Evolutionary conservation across 192 early-diverging fungal species (phyloP), one percentile per base, ranked within the genome.

Genomic region (Dispira simplex): DNA sequence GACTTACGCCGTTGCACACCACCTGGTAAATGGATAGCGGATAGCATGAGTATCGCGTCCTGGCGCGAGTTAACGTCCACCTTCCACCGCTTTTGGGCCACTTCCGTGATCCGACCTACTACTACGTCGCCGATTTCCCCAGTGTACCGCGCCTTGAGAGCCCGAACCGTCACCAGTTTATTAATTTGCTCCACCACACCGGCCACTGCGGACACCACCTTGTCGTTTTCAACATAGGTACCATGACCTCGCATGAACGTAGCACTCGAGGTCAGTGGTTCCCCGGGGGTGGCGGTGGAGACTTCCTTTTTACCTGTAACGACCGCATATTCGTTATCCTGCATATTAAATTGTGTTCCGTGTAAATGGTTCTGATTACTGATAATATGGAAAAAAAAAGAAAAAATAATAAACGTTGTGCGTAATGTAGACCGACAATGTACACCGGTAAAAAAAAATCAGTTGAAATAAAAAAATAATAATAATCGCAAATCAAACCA

Each of bases 111-210:
- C 32, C 97, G 77, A 0, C 94, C 97, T 11, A 99, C 90, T 0
- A 99, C 86, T 46, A 99, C 90, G 72, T 99, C 94, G 48, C 97
- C 97, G 66, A 97, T 91, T 68, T 96, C 92, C 48, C 91, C 93
- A 23, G 79, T 79, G 67, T 92, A 97, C 78, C 95, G 79, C 67
- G 89, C 79, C 56, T 92, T 86, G 51, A 97, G 75, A 23, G 94
- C 85, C 44, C 81, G 77, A 32, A 99, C 93, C 0, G 91, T 90
- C 44, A 99, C 81, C 44, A 99, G 81, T 75, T 94, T 96, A 81
- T 97, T 97, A 67, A 97, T 92, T 49, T 90, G 83, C 63, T 96
- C 91, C 8, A 97, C 87, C 0, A 84, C 83, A 52, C 97, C 97
- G 1, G 90, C 88, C 39, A 97, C 84, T 32, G 91, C 90, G 11